These are phyloP conservation scores for Aspergillus piperis DNA, from an alignment of 2,329 filamentous ascomycete species.

Conservation along the genomic window DNA sequence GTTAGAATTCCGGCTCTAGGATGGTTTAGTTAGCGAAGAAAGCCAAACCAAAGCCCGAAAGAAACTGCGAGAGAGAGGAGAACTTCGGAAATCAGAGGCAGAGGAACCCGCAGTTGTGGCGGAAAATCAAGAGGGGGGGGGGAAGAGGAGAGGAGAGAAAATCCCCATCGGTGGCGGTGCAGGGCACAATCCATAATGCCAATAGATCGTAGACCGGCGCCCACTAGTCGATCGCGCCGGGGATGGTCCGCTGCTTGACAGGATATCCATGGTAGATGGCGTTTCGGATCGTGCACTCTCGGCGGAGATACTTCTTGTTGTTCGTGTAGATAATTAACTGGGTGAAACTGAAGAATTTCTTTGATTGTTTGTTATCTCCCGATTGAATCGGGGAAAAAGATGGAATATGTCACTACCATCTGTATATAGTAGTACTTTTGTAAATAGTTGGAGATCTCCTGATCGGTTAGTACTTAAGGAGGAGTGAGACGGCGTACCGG, in stretches of 20 bases:
- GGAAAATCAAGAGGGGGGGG: too few species aligned
- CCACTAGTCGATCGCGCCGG: slow-evolving; percentile 12
- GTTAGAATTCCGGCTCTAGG: background rate
- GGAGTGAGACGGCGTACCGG: too few species aligned
- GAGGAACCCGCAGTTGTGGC: slow-evolving; percentile 5
- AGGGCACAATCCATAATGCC: background rate
- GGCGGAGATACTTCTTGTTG: background rate
- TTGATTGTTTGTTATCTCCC: too few species aligned
- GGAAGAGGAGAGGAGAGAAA: too few species aligned
- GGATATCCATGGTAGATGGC: background rate
- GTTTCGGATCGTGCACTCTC: background rate
- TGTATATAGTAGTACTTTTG: too few species aligned
- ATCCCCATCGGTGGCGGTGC: slow-evolving; percentile 19
- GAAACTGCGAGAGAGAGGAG: background rate
- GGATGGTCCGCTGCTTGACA: background rate
- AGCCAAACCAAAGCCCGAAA: background rate
- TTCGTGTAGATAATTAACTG: background rate
- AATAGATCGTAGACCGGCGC: slow-evolving; percentile 15
- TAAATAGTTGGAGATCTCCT: too few species aligned
- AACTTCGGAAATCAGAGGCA: background rate
- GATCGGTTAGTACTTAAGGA: too few species aligned
- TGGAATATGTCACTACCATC: too few species aligned
- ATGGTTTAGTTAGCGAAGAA: too few species aligned
- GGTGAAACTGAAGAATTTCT: background rate
- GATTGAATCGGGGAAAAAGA: too few species aligned